Evolutionary conservation across 75 land plant genomes (phyloP).

Genomic region (Cupressus sempervirens): DNA sequence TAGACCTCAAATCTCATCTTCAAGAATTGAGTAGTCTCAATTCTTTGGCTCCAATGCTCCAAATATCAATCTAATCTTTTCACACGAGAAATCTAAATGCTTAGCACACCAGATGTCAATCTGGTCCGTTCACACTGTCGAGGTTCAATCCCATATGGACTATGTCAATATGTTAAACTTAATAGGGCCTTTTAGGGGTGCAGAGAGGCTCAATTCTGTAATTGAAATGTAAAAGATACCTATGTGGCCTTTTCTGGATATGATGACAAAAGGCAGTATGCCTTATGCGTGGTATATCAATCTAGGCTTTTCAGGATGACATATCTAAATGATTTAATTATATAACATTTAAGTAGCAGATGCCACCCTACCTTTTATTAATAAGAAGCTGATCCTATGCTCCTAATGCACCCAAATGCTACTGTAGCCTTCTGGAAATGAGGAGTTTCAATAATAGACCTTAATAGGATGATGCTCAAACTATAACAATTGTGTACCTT

Average conservation of each 20-base stretch:
- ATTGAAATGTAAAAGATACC: neutral
- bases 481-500: neutral
- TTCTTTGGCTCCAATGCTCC: neutral
- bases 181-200: neutral
- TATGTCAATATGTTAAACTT: neutral
- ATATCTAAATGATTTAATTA: neutral
- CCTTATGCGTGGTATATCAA: neutral
- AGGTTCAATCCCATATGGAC: neutral
- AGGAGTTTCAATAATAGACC: neutral
- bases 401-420: neutral
- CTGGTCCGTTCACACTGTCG: neutral
- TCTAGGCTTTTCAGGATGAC: neutral
- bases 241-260: neutral
- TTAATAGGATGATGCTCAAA: neutral
- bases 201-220: neutral
- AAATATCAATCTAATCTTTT: neutral
- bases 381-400: neutral
- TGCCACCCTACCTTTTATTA: neutral
- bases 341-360: neutral
- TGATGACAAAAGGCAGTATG: neutral
- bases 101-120: neutral
- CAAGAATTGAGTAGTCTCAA: neutral
- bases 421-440: neutral
- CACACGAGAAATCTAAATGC: neutral
- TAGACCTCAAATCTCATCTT: neutral